phyloP scores from a whole-genome alignment of 2,329 filamentous ascomycete species.

The Neonectria neomacrospora region DNA sequence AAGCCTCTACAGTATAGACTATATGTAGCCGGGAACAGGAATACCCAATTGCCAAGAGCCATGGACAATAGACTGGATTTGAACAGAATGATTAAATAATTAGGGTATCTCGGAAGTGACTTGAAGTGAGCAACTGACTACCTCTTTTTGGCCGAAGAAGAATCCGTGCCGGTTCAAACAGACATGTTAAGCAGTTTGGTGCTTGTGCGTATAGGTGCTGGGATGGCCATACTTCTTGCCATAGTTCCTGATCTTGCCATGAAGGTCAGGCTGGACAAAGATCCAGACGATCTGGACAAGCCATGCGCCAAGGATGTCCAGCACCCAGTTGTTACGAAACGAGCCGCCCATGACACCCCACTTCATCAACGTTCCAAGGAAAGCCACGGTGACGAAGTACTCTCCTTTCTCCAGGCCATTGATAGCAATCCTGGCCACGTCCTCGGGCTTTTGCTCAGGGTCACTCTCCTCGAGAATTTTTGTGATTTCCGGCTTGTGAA shows the following conservation, averaged over 20 bases:
- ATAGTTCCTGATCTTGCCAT: conserved; percentile 67
- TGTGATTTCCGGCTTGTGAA: conserved; percentile 83
- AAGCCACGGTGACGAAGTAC: conserved; percentile 81
- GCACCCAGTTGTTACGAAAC: conserved; percentile 67
- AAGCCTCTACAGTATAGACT: conserved; percentile 33
- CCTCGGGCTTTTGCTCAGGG: conserved; percentile 79
- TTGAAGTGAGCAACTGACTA: neutral
- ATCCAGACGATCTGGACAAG: conserved; percentile 66
- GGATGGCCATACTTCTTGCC: conserved; percentile 69
- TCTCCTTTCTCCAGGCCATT: conserved; percentile 81
- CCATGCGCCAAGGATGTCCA: conserved; percentile 68
- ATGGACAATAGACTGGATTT: conserved; percentile 26
- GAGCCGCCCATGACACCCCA: conserved; percentile 66
- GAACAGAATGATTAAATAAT: conserved; percentile 30
- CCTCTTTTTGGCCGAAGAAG: neutral
- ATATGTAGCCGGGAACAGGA: conserved; percentile 20
- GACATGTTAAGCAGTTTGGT: conserved; percentile 28
- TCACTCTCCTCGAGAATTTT: conserved; percentile 85
- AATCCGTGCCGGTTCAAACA: neutral
- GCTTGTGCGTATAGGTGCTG: conserved; percentile 57
- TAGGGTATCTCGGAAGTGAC: conserved; percentile 34
- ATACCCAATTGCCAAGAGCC: conserved; percentile 28
- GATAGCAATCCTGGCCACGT: conserved; percentile 78
- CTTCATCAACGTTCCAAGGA: conserved; percentile 78
- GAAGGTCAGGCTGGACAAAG: conserved; percentile 66